Evolutionary conservation across 1,284 basidiomycete species (phyloP), one percentile per base, ranked within the genome.

Genomic region (Pholiota adiposa): DNA sequence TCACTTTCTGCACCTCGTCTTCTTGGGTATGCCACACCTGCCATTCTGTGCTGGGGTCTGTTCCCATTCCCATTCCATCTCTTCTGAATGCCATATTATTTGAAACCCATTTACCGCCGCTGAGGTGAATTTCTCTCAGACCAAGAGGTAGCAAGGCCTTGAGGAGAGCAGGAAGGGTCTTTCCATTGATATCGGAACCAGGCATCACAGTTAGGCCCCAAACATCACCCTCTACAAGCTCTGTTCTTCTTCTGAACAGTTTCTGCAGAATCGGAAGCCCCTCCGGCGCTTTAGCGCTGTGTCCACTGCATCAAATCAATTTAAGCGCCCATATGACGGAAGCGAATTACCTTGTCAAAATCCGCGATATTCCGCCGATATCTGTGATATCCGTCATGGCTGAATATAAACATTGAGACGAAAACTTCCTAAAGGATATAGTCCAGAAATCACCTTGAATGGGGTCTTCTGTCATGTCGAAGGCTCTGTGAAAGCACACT

Each of bases 401-500:
- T 91, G 65, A 18, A 51, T 27, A 25, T 33, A n/a, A 7, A 54
- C 2, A 36, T 29, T 54, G 14, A 43, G 29, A n/a, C n/a, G 23
- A 48, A 9, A 56, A 34, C 40, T 19, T 44, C 31, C 46, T 34
- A 53, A 18, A 56, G 44, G 52, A 18, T 46, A 18, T 12, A 29
- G 11, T 29, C 23, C 51, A 21, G 29, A 38, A 25, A 70, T 34
- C 59, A 84, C 90, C 85, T 77, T 83, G 76, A 50, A 75, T 70
- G 12, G 81, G 73, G 69, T 90, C 80, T 49, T 72, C 72, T 3
- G 84, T 83, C 86, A 93, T 86, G 69, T 94, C 92, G 67, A 93
- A 89, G 16, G 92, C 92, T 56, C 92, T 80, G 69, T 94, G 92
- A 70, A 94, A 94, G 64, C 89, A 92, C 33, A 92, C 92, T 92